phyloP scores from a whole-genome alignment of 2,329 filamentous ascomycete genomes.

The Venturia oleaginea region DNA sequence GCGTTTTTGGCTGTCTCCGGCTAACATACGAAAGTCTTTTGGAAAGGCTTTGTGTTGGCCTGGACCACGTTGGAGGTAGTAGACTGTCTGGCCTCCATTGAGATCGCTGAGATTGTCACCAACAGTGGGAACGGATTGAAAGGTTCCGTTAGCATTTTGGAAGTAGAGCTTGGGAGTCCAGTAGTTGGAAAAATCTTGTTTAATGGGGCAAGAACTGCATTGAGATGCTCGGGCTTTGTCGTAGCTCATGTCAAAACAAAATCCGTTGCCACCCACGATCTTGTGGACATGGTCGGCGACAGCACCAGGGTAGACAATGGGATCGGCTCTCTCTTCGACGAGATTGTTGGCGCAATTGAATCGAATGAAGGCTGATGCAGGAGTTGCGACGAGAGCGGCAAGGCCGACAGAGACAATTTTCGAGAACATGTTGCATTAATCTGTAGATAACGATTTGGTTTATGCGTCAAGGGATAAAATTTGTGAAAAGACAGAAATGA shows the following conservation, averaged over 20 bases:
- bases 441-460: neutral
- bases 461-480: neutral
- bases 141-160: slow-evolving; percentile 36
- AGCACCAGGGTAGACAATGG: slow-evolving; percentile 25
- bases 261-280: slow-evolving; percentile 48
- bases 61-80: slow-evolving; percentile 49
- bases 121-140: slow-evolving; percentile 51
- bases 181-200: slow-evolving; percentile 64
- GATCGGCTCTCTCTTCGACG: slow-evolving; percentile 46
- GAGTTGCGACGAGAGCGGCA: slow-evolving; percentile 26
- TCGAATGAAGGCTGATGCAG: slow-evolving; percentile 57
- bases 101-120: slow-evolving; percentile 36
- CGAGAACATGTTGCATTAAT: neutral
- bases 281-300: slow-evolving; percentile 26
- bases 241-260: slow-evolving; percentile 53
- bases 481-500: neutral
- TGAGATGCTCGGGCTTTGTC: slow-evolving; percentile 49
- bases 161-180: slow-evolving; percentile 69
- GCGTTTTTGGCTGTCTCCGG: slow-evolving; percentile 52
- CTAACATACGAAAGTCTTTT: slow-evolving; percentile 60
- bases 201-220: slow-evolving; percentile 63
- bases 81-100: slow-evolving; percentile 58
- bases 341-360: slow-evolving; percentile 59
- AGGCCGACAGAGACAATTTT: slow-evolving; percentile 13
- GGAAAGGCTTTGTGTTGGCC: slow-evolving; percentile 60